phyloP scores from a whole-genome alignment of 345 rosid species.

The Limnanthes douglasii region DNA sequence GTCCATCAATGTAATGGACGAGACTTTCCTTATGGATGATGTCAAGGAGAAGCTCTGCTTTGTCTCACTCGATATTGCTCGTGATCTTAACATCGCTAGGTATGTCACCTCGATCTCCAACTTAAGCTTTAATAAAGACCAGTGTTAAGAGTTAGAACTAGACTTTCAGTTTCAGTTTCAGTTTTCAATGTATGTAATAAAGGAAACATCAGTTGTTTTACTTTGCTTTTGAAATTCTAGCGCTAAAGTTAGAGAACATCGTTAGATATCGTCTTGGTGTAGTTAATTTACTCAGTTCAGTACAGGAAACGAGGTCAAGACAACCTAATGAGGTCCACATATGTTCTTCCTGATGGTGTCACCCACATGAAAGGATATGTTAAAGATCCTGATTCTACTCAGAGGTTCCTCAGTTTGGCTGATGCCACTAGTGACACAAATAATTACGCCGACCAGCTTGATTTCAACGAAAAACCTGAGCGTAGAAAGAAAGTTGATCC shows the following conservation, averaged over 20 bases:
- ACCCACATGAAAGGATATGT: constrained; percentile 73
- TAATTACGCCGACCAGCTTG: constrained; percentile 16
- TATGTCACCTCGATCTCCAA: not conserved
- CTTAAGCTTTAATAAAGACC: not conserved
- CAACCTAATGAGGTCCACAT: constrained; percentile 49
- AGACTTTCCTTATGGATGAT: constrained; percentile 75
- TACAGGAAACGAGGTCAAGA: constrained; percentile 39
- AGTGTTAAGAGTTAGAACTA: not conserved
- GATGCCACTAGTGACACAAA: constrained; percentile 11
- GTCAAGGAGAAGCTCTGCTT: constrained; percentile 91
- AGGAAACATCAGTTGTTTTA: no score
- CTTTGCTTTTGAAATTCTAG: no score
- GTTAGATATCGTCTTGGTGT: no score
- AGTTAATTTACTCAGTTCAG: not conserved
- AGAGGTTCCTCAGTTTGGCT: constrained; percentile 21
- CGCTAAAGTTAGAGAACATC: no score
- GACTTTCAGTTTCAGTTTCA: not conserved
- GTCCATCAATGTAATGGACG: constrained; percentile 68
- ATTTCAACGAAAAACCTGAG: constrained; percentile 14
- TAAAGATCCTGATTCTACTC: constrained; percentile 50
- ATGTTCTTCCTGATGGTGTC: constrained; percentile 84
- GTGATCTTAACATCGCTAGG: constrained; percentile 59
- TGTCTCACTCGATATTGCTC: constrained; percentile 63
- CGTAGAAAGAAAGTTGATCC: constrained; percentile 50
- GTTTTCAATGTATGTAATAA: no score